Conservation (phyloP, 768 basidiomycete genomes). For the Mycena olivaceomarginata region DNA sequence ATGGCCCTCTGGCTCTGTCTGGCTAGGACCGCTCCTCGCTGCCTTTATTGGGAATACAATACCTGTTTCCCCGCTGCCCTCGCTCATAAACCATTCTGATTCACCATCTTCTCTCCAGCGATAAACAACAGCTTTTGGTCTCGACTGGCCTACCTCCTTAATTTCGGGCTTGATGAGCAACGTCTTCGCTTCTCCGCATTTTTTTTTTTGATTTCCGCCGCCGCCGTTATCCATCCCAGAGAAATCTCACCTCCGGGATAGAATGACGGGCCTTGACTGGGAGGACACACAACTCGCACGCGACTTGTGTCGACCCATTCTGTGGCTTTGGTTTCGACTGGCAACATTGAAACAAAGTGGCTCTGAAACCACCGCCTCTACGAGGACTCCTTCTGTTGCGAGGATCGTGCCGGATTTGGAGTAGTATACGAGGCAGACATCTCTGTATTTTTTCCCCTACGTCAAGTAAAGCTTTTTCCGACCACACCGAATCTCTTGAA, state of each 20-base stretch:
- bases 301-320: slow-evolving; percentile 32
- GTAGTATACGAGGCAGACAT: slow-evolving; percentile 42
- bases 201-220: neutral
- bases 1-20: too few relatives aligned
- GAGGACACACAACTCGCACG: slow-evolving; percentile 22
- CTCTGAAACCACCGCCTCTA: slow-evolving; percentile 17
- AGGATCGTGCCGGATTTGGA: slow-evolving; percentile 38
- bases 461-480: too few relatives aligned
- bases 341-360: slow-evolving; percentile 24
- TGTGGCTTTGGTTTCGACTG: neutral
- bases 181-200: too few relatives aligned
- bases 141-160: too few relatives aligned
- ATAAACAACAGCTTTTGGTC: too few relatives aligned
- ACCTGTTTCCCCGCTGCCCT: too few relatives aligned
- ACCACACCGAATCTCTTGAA: too few relatives aligned
- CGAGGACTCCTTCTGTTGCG: slow-evolving; percentile 35
- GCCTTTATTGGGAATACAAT: too few relatives aligned
- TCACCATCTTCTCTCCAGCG: too few relatives aligned
- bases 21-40: too few relatives aligned
- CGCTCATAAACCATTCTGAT: too few relatives aligned
- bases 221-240: slow-evolving; percentile 13
- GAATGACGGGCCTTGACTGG: neutral
- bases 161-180: too few relatives aligned
- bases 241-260: slow-evolving; percentile 20
- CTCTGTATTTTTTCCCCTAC: neutral